Evolutionary conservation across 169 alveolate genomes (phyloP), one percentile per base, ranked within the genome.

Genomic region (Cryptosporidium canis): DNA sequence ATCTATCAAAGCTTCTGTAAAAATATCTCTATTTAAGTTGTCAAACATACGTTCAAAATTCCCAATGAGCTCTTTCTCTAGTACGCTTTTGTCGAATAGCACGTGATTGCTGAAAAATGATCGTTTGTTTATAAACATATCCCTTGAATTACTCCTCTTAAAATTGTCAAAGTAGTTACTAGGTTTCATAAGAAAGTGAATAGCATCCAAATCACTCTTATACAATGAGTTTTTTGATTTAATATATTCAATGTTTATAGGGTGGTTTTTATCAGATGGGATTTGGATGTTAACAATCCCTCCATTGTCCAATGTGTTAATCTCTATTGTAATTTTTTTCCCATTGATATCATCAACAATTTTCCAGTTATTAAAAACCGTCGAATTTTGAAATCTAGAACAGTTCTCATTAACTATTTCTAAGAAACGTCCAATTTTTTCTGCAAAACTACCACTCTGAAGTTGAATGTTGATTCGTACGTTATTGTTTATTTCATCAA

Each of bases 301-400:
- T 43, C 41, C 27, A 35, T 31, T 41, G 18, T 35, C 9, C 27
- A n/a, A 53, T 12, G 61, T 24, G 41, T 70, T 55, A 7, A 41
- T 43, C 37, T 21, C 71, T 41, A 77, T 77, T 12, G 45, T 45
- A 18, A 77, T 77, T 31, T 35, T 61, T 44, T 61, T 77, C 31
- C 87, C 87, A 58, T 39, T n/a, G 24, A 1, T 55, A 58, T 41
- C 39, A 12, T 56, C 63, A 24, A 6, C 14, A 39, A 55, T 24
- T 39, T 77, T 35, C 87, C 71, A 77, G 24, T 77, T 12, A 37
- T 61, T 77, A 27, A 66, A 21, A 27, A 44, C 43, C 1, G 87
- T 58, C 37, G 87, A 77, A 43, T 29, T 35, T 27, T 77, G 56
- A 21, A 24, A 1, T 27, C 14, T 35, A 0, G 47, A 77, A 24